Evolutionary conservation across 371 early-diverging fungal genomes (phyloP), one percentile per base, ranked within the genome.

Genomic region (Apophysomyces elegans): DNA sequence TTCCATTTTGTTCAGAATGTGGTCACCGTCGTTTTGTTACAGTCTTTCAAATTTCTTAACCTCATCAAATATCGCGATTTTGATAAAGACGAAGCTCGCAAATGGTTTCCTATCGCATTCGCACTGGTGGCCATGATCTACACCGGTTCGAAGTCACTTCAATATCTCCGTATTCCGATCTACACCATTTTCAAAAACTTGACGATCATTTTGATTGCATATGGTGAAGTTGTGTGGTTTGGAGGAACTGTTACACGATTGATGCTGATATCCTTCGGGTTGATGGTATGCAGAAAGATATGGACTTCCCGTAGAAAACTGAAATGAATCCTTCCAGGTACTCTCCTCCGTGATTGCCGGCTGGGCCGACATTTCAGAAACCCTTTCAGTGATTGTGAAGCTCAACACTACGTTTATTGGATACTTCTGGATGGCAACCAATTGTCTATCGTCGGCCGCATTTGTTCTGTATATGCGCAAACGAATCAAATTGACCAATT

Each of bases 151-250:
- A 98, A 91, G 85, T 92, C 79, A 16, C 75, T 99, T 6, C 94
- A 96, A 70, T 96, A 91, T 76, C 84, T 99, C 44, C 87, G 93
- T 37, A 94, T 98, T 63, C 95, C 99, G 8, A 78, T 99, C 9
- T 99, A 97, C 72, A 99, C 99, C 35, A 90, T 99, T 56, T 97
- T 99, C 80, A 99, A 99, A 81, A 99, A 99, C 83, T 68, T 97
- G 67, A 96, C 98, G 35, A 99, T 99, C 65, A 96, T 99, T 66
- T 71, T 98, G 37, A 94, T 97, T 69, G 99, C 99, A 6, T 93
- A 96, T 66, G 94, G 95, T 37, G 99, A 99, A 75, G 86, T 86
- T 5, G 73, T 86, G 44, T 90, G 94, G 81, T 95, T 95, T 71
- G 85, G 86, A 7, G 93, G 93, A 43, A 77, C 81, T n/a, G 91